A percentile compares a stretch with the other conserved stretches of the same genome.
Conservation (phyloP, 2,329 filamentous ascomycete species). For the Hortaea sp. region DNA sequence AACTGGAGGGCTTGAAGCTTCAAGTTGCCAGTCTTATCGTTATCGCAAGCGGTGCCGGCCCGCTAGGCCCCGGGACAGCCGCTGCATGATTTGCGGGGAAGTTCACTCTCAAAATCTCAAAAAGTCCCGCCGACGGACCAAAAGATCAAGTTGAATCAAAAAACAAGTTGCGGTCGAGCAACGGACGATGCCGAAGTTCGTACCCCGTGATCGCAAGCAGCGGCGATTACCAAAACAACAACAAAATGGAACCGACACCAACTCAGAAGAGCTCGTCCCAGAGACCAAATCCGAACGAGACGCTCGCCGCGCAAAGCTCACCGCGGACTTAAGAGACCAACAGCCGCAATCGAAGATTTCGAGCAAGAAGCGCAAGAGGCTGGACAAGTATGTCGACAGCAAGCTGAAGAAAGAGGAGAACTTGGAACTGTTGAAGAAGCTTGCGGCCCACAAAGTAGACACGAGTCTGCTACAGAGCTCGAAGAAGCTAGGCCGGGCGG, state of each 20-base stretch:
- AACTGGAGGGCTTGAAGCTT: not conserved
- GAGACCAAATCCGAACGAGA: conserved; percentile 44
- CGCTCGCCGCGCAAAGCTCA: conserved; percentile 41
- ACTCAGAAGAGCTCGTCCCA: conserved; percentile 40
- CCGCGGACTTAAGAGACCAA: conserved; percentile 44
- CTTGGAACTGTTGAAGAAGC: conserved; percentile 68
- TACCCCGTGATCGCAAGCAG: conserved; percentile 50
- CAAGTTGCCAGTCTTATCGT: not conserved
- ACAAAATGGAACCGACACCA: conserved; percentile 42
- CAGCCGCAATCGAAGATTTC: conserved; percentile 48
- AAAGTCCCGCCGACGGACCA: not conserved
- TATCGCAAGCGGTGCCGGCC: not conserved
- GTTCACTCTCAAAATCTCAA: not conserved
- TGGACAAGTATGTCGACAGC: conserved; percentile 68
- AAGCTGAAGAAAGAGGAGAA: conserved; percentile 95
- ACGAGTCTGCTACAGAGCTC: conserved; percentile 72
- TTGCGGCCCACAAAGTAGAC: conserved; percentile 70
- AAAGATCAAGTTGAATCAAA: not conserved
- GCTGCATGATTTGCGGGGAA: not conserved
- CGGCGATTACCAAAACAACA: conserved; percentile 52
- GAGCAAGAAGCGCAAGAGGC: conserved; percentile 55
- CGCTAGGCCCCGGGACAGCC: not conserved
- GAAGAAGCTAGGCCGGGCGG: conserved; percentile 61
- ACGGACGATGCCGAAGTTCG: conserved; percentile 24
- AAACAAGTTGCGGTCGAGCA: not conserved